Conservation (phyloP, 768 basidiomycete genomes). For the Leccinum subgranulosum region DNA sequence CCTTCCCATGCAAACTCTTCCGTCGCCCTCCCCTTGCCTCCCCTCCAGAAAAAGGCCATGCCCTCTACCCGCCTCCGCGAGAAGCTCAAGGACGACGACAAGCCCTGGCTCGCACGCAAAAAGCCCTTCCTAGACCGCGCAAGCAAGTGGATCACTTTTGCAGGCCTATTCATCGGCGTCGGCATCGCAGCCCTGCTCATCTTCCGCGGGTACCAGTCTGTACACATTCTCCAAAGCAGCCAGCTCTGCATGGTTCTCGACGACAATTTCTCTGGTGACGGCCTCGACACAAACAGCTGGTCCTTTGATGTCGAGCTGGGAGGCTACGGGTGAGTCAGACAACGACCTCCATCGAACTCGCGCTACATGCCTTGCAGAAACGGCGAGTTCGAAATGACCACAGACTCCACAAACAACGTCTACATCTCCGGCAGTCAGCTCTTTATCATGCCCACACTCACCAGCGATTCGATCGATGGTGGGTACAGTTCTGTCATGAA, state of each 20-base stretch:
- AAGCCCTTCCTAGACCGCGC: slow-evolving; percentile 25
- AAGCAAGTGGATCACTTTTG: slow-evolving; percentile 50
- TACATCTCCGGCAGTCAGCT: slow-evolving; percentile 49
- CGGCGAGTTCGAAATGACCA: slow-evolving; percentile 59
- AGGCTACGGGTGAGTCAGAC: slow-evolving; percentile 43
- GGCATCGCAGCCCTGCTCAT: slow-evolving; percentile 40
- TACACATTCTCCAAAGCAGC: slow-evolving; percentile 33
- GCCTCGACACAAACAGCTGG: slow-evolving; percentile 46
- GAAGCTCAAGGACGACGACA: slow-evolving; percentile 48
- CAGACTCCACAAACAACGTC: slow-evolving; percentile 35
- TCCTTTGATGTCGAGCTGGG: slow-evolving; percentile 49
- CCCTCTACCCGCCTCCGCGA: slow-evolving; percentile 49
- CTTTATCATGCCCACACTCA: slow-evolving; percentile 60
- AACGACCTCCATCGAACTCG: not conserved
- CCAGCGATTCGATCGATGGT: slow-evolving; percentile 42
- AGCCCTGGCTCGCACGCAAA: slow-evolving; percentile 44
- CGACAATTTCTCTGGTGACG: slow-evolving; percentile 43
- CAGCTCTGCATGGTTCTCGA: slow-evolving; percentile 45
- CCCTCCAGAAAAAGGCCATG: slow-evolving; percentile 33
- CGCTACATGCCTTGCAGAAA: slow-evolving; percentile 28
- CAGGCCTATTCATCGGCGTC: slow-evolving; percentile 41
- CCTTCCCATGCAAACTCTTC: slow-evolving; percentile 29
- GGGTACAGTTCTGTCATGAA: slow-evolving; percentile 38
- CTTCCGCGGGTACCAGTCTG: slow-evolving; percentile 42
- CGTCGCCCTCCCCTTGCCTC: slow-evolving; percentile 39